phyloP scores from a whole-genome alignment of 2,329 filamentous ascomycete genomes.

The Juglanconis oblonga region DNA sequence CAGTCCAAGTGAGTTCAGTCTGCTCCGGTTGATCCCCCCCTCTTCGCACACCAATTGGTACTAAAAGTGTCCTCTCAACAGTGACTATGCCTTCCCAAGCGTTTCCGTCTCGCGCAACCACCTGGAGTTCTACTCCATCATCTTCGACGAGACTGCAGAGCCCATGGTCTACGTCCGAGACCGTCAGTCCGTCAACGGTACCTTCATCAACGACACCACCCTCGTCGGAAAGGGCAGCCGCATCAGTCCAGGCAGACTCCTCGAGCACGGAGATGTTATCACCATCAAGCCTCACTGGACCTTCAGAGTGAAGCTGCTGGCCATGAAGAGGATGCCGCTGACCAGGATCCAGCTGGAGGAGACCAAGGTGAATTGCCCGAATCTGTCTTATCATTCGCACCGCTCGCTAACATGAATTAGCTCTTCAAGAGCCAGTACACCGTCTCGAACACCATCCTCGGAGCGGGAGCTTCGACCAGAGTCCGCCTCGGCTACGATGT shows the following conservation, averaged over 20 bases:
- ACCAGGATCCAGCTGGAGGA: constrained; percentile 31
- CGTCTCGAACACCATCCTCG: constrained; percentile 49
- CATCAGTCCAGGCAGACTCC: constrained; percentile 38
- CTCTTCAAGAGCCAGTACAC: constrained; percentile 45
- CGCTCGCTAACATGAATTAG: constrained; percentile 27
- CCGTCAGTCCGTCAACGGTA: constrained; percentile 51
- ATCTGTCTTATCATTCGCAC: not conserved
- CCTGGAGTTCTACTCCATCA: constrained; percentile 53
- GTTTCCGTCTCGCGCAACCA: constrained; percentile 48
- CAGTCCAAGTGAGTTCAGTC: constrained; percentile 23
- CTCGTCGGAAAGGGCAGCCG: constrained; percentile 38
- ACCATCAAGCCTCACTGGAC: constrained; percentile 34
- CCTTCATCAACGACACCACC: constrained; percentile 43
- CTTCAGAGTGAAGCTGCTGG: constrained; percentile 32
- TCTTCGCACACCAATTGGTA: not conserved
- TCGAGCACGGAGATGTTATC: constrained; percentile 50
- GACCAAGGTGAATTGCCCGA: constrained; percentile 27
- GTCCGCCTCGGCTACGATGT: constrained; percentile 54
- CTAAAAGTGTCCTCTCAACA: constrained; percentile 17
- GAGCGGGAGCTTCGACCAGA: constrained; percentile 49
- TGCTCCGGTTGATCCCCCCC: not conserved
- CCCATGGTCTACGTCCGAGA: constrained; percentile 55
- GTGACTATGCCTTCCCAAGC: constrained; percentile 39
- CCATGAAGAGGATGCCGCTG: constrained; percentile 16
- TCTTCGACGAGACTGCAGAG: constrained; percentile 40